phyloP scores from a whole-genome alignment of 371 early-diverging fungal genomes.

The Mortierella sp. region DNA sequence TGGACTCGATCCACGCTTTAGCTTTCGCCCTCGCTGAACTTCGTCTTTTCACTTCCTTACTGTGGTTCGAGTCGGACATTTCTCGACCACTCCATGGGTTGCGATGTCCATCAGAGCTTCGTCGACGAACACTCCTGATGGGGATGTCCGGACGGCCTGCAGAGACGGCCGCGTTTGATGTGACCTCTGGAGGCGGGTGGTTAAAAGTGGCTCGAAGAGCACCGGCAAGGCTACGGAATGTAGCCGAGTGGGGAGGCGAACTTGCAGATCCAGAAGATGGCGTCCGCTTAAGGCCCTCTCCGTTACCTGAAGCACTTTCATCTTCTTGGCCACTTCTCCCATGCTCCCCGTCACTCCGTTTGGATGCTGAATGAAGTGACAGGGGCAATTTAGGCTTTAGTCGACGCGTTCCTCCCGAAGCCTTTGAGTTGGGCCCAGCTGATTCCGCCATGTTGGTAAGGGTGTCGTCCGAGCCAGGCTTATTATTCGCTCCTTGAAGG shows the following conservation, averaged over 20 bases:
- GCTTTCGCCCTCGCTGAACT: slow-evolving; percentile 42
- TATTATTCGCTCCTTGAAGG: not conserved
- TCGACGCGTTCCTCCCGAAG: slow-evolving; percentile 9
- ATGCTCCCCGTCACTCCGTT: slow-evolving; percentile 4
- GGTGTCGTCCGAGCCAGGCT: slow-evolving; percentile 1
- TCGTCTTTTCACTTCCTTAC: slow-evolving; percentile 33
- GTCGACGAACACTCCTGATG: not conserved
- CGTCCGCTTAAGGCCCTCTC: slow-evolving; percentile 4
- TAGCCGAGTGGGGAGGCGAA: slow-evolving; percentile 31
- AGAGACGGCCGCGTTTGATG: slow-evolving; percentile 1
- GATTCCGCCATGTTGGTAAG: not conserved
- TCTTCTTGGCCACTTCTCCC: slow-evolving; percentile 6
- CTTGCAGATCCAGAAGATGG: slow-evolving; percentile 11
- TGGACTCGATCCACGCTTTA: slow-evolving; percentile 47
- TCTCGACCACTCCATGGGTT: slow-evolving; percentile 33
- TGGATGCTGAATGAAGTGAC: slow-evolving; percentile 8
- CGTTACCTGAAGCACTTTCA: not conserved
- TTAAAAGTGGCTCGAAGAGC: slow-evolving; percentile 46
- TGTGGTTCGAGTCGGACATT: slow-evolving; percentile 21
- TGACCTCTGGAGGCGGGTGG: slow-evolving; percentile 4
- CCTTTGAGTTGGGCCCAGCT: slow-evolving; percentile 2
- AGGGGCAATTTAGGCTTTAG: slow-evolving; percentile 38
- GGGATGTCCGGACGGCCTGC: not conserved
- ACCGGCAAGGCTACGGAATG: slow-evolving; percentile 36
- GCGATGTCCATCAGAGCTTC: slow-evolving; percentile 3